phyloP scores from a whole-genome alignment of 1,139 yeast genomes.

The Suhomyces wounanorum region DNA sequence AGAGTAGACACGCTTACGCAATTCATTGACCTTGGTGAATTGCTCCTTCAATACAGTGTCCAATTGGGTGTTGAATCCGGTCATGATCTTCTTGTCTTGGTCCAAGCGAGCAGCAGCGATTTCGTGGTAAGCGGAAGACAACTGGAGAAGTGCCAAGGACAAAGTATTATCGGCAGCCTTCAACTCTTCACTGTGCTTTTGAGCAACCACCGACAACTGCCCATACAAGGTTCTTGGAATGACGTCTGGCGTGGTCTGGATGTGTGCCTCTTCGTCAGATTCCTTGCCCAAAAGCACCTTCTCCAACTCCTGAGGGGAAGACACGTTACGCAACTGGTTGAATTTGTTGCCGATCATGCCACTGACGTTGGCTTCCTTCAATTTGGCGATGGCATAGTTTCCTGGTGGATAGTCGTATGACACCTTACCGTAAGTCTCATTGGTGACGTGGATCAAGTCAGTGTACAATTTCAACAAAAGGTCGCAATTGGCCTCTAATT shows the following conservation, averaged over 20 bases:
- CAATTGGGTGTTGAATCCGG: slow-evolving; percentile 57
- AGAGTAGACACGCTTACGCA: slow-evolving; percentile 67
- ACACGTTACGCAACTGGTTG: slow-evolving; percentile 59
- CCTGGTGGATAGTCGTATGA: slow-evolving; percentile 79
- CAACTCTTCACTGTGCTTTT: slow-evolving; percentile 41
- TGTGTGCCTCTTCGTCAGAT: slow-evolving; percentile 20
- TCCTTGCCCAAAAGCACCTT: slow-evolving; percentile 38
- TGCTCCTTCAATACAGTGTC: slow-evolving; percentile 53
- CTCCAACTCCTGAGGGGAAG: slow-evolving; percentile 67
- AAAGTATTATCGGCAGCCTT: slow-evolving; percentile 48
- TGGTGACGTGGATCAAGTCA: slow-evolving; percentile 57
- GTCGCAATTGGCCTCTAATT: slow-evolving; percentile 67
- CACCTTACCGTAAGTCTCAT: slow-evolving; percentile 62
- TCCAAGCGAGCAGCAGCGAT: slow-evolving; percentile 63
- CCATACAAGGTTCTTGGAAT: slow-evolving; percentile 50
- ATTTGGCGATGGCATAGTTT: slow-evolving; percentile 43
- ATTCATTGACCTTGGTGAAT: slow-evolving; percentile 60
- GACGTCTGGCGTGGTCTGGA: slow-evolving; percentile 36
- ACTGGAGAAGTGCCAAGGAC: slow-evolving; percentile 55
- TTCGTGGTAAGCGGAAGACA: slow-evolving; percentile 59
- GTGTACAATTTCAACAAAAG: slow-evolving; percentile 59
- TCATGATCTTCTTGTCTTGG: slow-evolving; percentile 63
- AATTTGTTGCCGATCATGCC: slow-evolving; percentile 55
- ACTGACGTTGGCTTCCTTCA: slow-evolving; percentile 64
- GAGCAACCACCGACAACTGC: slow-evolving; percentile 40